Base-by-base conservation (phyloP, 2,329 filamentous ascomycete species). In the Aureobasidium musti region DNA sequence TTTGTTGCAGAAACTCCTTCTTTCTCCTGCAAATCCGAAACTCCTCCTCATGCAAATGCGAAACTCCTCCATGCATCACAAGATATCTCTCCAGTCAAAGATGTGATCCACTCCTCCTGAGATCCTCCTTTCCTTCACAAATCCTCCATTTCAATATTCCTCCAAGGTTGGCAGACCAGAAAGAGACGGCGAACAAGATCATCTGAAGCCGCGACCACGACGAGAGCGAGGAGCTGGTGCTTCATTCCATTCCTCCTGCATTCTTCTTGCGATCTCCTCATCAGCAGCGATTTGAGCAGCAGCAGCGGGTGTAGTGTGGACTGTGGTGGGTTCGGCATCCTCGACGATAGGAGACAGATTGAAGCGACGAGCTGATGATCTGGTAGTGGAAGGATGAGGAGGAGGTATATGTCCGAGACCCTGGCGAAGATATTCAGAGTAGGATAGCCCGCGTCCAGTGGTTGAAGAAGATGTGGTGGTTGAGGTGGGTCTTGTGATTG, bases 251-350 rank as follows among this genome's bases (percentile, higher is more conserved):
- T 63, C 47, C 1, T 23, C 60, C 7, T 63, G 33, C 30, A 63
- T 35, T 8, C 43, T 13, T 50, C 60, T 50, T 17, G 60, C 45
- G 2, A 63, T n/a, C 17, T 50, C 60, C 33, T 63, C 60, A 19
- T 63, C 60, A 2, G 28, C 21, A 43, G 33, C 45, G 7, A 63
- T 13, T 30, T 63, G 60, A 49, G 30, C 43, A 49, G 57, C 43
- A 28, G 35, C 13, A 8, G 17, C 53, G 26, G 17, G 17, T 39
- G 35, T 39, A 14, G 4, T 39, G 35, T 39, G 13, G 35, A 17
- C 14, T 39, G 47, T 33, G 21, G 30, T 30, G 4, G 4, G 26
- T 33, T 45, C 54, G 26, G 10, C 0, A 8, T 45, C 14, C 8
- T 59, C 54, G 23, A 17, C 14, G 10, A 45, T 30, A 10, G 37